Evolutionary conservation across 2,329 filamentous ascomycete species (phyloP), one percentile per base, ranked within the genome.

Genomic region (Plenodomus biglobosus): DNA sequence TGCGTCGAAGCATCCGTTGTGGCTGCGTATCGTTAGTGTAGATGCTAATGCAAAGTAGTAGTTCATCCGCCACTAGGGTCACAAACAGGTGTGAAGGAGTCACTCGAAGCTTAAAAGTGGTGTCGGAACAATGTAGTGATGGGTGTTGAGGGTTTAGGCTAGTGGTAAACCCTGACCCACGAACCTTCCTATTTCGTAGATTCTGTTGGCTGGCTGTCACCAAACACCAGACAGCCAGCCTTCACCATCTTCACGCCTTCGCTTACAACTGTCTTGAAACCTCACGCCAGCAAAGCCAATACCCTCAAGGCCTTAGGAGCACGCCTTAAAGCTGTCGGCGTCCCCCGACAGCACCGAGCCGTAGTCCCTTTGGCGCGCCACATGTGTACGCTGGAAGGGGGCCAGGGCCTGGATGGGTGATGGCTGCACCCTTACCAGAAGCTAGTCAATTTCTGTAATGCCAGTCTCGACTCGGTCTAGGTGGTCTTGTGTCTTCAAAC

Each of bases 381-480:
- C 27, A 32, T 11, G 13, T 32, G 27, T 32, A 15, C 13, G 15
- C 27, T 24, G 48, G 46, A 52, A 46, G 50, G 58, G 58, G 58
- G 44, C 58, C 58, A 53, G 58, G 58, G 58, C 53, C 38, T 38
- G 27, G 48, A 48, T 50, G 53, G 16, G 32, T n/a, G 17, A 37
- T 44, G 46, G 20, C 35, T 21, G 45, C 44, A 39, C 40, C 32
- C 18, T 48, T 38, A 21, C 43, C 59, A 55, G 46, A 41, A 37
- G 39, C 42, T 42, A 47, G 56, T 49, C 52, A 58, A 36, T 52
- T 48, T 42, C 50, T 42, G 52, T 47, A 49, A 51, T 44, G 50
- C 44, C 50, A 50, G 30, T 52, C 52, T 59, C 27, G 32, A 58
- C 52, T 48, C 42, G 56, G 48, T 52, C 50, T 57, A 43, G 52